A percentile compares a stretch with the other conserved stretches of the same genome.
Conservation (phyloP, 208 protist genomes). For the Acanthamoeba culbertsoni region DNA sequence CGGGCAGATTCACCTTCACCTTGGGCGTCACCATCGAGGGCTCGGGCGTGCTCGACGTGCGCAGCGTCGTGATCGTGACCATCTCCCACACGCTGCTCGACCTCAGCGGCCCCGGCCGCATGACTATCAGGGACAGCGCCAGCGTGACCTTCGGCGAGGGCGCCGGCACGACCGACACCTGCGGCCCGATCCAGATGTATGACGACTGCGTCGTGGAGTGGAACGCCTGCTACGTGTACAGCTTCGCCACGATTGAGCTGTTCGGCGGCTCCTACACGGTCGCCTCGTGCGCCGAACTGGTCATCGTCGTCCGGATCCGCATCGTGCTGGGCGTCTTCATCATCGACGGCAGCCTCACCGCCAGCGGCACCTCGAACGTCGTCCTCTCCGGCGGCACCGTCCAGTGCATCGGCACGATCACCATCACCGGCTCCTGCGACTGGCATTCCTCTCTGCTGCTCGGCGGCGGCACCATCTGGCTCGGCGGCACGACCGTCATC, state of each 20-base stretch:
- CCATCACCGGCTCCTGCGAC: background rate
- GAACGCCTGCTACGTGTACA: background rate
- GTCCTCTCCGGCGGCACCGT: background rate
- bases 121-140: background rate
- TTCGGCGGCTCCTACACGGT: background rate
- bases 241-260: background rate
- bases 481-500: constrained; percentile 32
- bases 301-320: background rate
- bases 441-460: background rate
- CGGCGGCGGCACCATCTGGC: background rate
- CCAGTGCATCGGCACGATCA: background rate
- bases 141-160: background rate
- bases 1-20: background rate
- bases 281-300: background rate
- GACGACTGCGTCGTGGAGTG: background rate
- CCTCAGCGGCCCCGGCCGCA: background rate
- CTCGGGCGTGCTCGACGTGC: background rate
- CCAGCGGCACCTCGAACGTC: background rate
- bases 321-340: background rate
- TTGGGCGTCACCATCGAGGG: background rate
- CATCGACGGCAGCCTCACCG: constrained; percentile 20
- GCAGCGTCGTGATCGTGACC: background rate
- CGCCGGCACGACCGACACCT: background rate
- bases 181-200: background rate
- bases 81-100: background rate